phyloP scores from a whole-genome alignment of 2,329 filamentous ascomycete species.

The Sclerotinia sclerotiorum region DNA sequence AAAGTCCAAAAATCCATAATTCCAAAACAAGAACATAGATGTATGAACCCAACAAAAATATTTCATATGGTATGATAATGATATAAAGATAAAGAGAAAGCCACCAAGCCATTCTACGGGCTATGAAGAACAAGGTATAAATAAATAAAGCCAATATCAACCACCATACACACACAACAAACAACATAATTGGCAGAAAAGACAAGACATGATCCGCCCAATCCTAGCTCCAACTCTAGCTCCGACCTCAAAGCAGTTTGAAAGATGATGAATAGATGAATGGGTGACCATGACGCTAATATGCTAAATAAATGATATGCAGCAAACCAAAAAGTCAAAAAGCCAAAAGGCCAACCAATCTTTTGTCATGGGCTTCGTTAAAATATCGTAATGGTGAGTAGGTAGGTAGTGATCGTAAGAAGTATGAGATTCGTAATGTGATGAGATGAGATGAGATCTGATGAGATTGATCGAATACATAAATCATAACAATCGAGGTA shows the following conservation, averaged over 20 bases:
- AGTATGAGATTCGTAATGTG: background rate
- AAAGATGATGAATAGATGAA: too few relatives aligned
- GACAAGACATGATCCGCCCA: background rate
- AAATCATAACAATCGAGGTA: background rate
- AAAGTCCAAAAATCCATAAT: too few relatives aligned
- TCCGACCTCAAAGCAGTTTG: background rate
- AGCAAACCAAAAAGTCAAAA: background rate
- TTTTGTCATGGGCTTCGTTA: constrained; percentile 4
- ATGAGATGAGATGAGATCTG: background rate
- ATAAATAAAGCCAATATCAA: background rate
- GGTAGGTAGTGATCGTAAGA: constrained; percentile 2
- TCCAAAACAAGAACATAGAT: too few relatives aligned
- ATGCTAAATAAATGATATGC: constrained; percentile 9
- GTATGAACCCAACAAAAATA: too few relatives aligned
- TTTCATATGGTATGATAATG: too few relatives aligned
- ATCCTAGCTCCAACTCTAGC: background rate
- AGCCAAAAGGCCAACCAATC: background rate
- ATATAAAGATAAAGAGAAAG: too few relatives aligned
- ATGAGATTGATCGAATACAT: too few relatives aligned
- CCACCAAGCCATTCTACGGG: too few relatives aligned
- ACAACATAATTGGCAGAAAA: too few relatives aligned
- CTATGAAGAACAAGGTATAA: too few relatives aligned
- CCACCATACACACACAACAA: background rate
- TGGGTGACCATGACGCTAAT: constrained; percentile 1
- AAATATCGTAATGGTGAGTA: background rate